Conservation (phyloP, 495 filamentous ascomycete genomes). For the Talaromyces borbonicus region DNA sequence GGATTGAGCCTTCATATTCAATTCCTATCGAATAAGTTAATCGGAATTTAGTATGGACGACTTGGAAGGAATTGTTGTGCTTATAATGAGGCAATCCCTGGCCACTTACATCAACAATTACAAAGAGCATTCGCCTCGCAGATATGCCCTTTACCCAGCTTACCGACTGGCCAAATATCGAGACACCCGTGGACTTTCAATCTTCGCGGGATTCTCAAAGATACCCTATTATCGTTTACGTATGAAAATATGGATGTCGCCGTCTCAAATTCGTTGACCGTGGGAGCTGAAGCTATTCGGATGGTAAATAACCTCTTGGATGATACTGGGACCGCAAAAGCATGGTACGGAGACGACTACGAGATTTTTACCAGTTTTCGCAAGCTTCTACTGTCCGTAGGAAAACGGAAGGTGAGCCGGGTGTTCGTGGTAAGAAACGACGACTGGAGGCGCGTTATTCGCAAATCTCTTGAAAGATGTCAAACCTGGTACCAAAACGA, state of each 20-base stretch:
- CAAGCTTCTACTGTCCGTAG: background rate
- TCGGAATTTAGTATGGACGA: no score
- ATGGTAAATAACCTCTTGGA: background rate
- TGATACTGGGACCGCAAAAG: background rate
- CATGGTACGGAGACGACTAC: background rate
- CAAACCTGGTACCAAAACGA: background rate
- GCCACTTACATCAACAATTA: no score
- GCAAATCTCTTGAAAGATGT: background rate
- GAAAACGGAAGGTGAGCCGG: background rate
- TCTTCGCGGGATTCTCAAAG: no score
- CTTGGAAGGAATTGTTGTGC: no score
- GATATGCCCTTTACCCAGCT: no score
- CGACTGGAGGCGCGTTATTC: background rate
- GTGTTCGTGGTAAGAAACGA: background rate
- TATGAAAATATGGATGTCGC: background rate
- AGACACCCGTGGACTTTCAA: no score
- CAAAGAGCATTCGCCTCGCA: no score
- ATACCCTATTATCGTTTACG: no score
- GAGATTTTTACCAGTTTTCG: background rate
- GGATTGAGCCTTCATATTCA: no score
- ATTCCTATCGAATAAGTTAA: no score
- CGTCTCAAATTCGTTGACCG: background rate
- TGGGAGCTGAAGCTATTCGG: background rate
- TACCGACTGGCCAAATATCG: no score
- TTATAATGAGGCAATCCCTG: no score